A percentile compares a stretch with the other conserved stretches of the same genome.
Conservation (phyloP, 2,329 filamentous ascomycete genomes). For the Epichloe amarillans region DNA sequence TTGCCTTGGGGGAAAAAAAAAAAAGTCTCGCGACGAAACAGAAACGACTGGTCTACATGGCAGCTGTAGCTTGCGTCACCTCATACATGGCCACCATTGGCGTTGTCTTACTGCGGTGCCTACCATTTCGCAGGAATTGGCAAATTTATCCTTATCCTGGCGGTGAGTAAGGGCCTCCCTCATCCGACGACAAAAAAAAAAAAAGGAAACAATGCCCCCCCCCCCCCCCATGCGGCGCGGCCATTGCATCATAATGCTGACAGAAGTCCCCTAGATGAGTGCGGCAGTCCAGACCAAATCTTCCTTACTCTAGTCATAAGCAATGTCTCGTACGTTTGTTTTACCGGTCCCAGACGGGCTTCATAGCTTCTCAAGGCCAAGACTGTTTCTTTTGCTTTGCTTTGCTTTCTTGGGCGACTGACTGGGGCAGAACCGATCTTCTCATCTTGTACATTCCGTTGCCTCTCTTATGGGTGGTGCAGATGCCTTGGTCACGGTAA, state of each 20-base stretch:
- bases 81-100: slow-evolving; percentile 10
- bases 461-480: slow-evolving; percentile 12
- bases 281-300: slow-evolving; percentile 10
- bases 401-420: neutral
- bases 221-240: no score
- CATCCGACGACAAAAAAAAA: neutral
- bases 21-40: slow-evolving; percentile 10
- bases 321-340: slow-evolving; percentile 11
- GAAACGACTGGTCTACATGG: slow-evolving; percentile 9
- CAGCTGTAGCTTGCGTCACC: slow-evolving; percentile 7
- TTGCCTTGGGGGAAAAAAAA: no score
- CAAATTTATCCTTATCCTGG: slow-evolving; percentile 14
- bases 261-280: slow-evolving; percentile 7
- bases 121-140: slow-evolving; percentile 14
- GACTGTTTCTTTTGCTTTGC: neutral
- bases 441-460: slow-evolving; percentile 13
- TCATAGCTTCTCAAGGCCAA: neutral
- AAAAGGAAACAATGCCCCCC: no score
- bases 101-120: slow-evolving; percentile 11
- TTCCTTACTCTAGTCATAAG: slow-evolving; percentile 11
- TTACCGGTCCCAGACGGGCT: no score
- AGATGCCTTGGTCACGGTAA: slow-evolving; percentile 10
- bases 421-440: slow-evolving; percentile 9
- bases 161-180: slow-evolving; percentile 3
- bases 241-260: neutral